phyloP scores from a whole-genome alignment of 805 yeast species.

The Yarrowia alimentaria region DNA sequence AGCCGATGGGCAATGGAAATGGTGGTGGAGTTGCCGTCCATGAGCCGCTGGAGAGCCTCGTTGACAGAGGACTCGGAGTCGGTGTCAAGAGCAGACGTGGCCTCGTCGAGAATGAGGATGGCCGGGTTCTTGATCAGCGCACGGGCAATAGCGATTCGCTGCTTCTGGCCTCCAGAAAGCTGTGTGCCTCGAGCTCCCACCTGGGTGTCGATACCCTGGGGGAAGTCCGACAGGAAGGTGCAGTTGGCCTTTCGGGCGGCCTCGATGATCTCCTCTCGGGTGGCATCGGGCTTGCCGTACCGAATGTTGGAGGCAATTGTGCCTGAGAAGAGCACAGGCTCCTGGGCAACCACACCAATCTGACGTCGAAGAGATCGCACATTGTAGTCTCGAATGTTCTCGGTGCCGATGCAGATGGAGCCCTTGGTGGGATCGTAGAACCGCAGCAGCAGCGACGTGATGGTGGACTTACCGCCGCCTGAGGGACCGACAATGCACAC shows the following conservation, averaged over 20 bases:
- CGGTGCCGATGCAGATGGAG: conserved; percentile 59
- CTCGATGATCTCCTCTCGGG: conserved; percentile 57
- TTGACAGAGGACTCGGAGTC: conserved; percentile 84
- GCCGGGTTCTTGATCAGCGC: conserved; percentile 77
- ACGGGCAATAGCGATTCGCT: conserved; percentile 86
- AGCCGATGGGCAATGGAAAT: conserved; percentile 90
- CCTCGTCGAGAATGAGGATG: conserved; percentile 84
- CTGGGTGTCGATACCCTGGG: conserved; percentile 74
- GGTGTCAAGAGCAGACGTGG: conserved; percentile 90
- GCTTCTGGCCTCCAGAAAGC: conserved; percentile 93
- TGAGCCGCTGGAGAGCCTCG: conserved; percentile 59
- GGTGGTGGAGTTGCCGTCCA: conserved; percentile 56
- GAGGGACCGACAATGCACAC: conserved; percentile 96
- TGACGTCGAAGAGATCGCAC: conserved; percentile 69
- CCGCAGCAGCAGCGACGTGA: conserved; percentile 72
- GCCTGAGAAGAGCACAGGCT: conserved; percentile 85
- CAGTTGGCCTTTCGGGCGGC: conserved; percentile 76
- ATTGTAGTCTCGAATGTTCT: conserved; percentile 61
- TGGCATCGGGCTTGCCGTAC: conserved; percentile 64
- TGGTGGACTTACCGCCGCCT: conserved; percentile 93
- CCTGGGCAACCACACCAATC: conserved; percentile 91
- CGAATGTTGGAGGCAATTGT: conserved; percentile 77
- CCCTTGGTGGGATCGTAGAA: conserved; percentile 80
- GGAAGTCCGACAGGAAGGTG: conserved; percentile 68
- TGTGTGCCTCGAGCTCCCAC: conserved; percentile 89